Evolutionary conservation across 352 stramenopile species (phyloP).

Genomic region (Pythium phragmiticola): DNA sequence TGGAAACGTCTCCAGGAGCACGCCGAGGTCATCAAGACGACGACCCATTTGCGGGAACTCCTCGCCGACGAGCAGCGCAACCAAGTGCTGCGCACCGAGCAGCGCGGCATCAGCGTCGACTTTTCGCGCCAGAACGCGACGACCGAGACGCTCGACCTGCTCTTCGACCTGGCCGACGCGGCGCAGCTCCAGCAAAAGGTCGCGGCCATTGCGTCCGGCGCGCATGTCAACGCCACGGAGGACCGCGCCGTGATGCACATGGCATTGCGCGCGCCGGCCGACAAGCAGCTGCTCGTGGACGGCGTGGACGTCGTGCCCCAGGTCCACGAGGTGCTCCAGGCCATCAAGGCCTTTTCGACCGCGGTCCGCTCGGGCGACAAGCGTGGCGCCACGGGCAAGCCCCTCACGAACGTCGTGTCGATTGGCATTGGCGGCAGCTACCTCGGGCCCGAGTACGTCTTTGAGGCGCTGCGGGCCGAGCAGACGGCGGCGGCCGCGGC

Average conservation of each 20-base stretch:
- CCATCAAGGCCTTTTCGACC: slow-evolving; percentile 93
- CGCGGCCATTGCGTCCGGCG: slow-evolving; percentile 90
- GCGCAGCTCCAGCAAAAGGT: slow-evolving; percentile 87
- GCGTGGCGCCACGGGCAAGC: slow-evolving; percentile 93
- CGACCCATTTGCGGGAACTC: slow-evolving; percentile 89
- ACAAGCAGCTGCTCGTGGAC: slow-evolving; percentile 89
- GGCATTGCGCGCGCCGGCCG: slow-evolving; percentile 88
- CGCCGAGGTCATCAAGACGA: slow-evolving; percentile 72
- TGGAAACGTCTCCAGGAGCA: slow-evolving; percentile 79
- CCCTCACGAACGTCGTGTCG: slow-evolving; percentile 94
- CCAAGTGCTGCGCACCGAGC: slow-evolving; percentile 87
- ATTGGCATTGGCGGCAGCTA: slow-evolving; percentile 97
- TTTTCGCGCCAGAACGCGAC: slow-evolving; percentile 94
- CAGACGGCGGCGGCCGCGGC: slow-evolving; percentile 77
- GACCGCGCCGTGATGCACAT: slow-evolving; percentile 96
- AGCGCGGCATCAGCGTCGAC: slow-evolving; percentile 94
- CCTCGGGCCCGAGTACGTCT: slow-evolving; percentile 97
- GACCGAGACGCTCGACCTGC: slow-evolving; percentile 82
- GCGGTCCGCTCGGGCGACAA: slow-evolving; percentile 87
- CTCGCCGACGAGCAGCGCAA: slow-evolving; percentile 88
- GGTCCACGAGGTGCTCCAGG: slow-evolving; percentile 94
- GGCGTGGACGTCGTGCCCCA: slow-evolving; percentile 95
- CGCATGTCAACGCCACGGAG: slow-evolving; percentile 97
- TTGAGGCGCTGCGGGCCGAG: slow-evolving; percentile 92
- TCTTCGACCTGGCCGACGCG: slow-evolving; percentile 91